phyloP scores from a whole-genome alignment of 768 basidiomycete species.

The Leccinum longicurvipes region DNA sequence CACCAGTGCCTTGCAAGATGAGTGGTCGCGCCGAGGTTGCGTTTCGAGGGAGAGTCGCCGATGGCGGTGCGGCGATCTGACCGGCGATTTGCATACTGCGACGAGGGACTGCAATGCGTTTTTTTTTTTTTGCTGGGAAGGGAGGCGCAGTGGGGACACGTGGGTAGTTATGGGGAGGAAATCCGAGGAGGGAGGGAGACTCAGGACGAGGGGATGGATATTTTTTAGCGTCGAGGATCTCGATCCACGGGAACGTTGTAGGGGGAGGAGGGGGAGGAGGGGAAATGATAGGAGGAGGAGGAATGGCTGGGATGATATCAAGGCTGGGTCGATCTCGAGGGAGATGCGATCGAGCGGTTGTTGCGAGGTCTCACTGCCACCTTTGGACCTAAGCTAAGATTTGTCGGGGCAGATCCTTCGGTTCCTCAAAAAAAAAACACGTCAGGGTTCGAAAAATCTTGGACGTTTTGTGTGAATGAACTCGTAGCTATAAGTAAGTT shows the following conservation, averaged over 20 bases:
- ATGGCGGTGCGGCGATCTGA: background rate
- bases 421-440: background rate
- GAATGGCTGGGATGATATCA: background rate
- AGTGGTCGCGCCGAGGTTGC: background rate
- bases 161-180: conserved; percentile 1
- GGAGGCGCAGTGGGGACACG: background rate
- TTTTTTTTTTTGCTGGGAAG: background rate
- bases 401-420: background rate
- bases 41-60: background rate
- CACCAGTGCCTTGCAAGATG: background rate
- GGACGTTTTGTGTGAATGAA: conserved; percentile 27
- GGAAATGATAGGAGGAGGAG: background rate
- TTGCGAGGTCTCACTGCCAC: conserved; percentile 2
- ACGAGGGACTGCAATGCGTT: background rate
- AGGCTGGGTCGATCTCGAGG: background rate
- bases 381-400: background rate
- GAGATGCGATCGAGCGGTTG: no score
- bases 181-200: conserved; percentile 5
- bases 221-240: conserved; percentile 7
- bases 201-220: background rate
- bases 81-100: background rate
- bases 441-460: conserved; percentile 13
- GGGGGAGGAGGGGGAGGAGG: background rate
- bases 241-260: background rate
- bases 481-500: conserved; percentile 17